Conservation (phyloP, 1,284 basidiomycete genomes). For the Uromyces viciae-fabae region DNA sequence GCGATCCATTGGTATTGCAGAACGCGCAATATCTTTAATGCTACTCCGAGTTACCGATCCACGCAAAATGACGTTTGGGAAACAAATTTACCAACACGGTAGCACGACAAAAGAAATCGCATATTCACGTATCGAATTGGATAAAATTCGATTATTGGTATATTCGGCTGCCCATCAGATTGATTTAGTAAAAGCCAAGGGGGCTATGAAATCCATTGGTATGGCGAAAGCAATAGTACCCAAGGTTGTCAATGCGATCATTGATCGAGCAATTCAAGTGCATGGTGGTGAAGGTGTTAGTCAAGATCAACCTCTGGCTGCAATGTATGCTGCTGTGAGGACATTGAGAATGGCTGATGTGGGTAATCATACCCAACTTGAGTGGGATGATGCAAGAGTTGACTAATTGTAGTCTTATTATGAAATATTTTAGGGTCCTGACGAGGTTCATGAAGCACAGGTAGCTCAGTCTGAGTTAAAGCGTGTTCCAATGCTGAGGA, state of each 20-base stretch:
- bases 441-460: slow-evolving; percentile 45
- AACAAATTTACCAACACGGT: slow-evolving; percentile 82
- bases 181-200: slow-evolving; percentile 83
- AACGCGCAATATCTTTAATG: slow-evolving; percentile 79
- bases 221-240: slow-evolving; percentile 95
- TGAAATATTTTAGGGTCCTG: slow-evolving; percentile 33
- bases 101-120: slow-evolving; percentile 87
- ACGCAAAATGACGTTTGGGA: slow-evolving; percentile 85
- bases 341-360: slow-evolving; percentile 88
- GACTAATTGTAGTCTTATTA: too few relatives aligned
- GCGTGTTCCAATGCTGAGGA: slow-evolving; percentile 28
- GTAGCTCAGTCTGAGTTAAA: slow-evolving; percentile 38
- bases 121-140: slow-evolving; percentile 85
- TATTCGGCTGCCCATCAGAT: slow-evolving; percentile 92
- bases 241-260: slow-evolving; percentile 74
- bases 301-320: slow-evolving; percentile 80
- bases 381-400: not conserved
- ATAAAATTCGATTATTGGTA: slow-evolving; percentile 78
- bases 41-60: slow-evolving; percentile 88
- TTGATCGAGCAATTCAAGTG: slow-evolving; percentile 90
- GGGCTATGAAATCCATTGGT: slow-evolving; percentile 92
- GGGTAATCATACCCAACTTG: slow-evolving; percentile 51
- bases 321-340: slow-evolving; percentile 72
- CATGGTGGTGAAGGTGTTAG: slow-evolving; percentile 91
- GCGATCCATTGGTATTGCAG: slow-evolving; percentile 87